These are phyloP conservation scores for Boechera retrofracta DNA, from an alignment of 345 rosid genomes.

Conservation along the genomic window DNA sequence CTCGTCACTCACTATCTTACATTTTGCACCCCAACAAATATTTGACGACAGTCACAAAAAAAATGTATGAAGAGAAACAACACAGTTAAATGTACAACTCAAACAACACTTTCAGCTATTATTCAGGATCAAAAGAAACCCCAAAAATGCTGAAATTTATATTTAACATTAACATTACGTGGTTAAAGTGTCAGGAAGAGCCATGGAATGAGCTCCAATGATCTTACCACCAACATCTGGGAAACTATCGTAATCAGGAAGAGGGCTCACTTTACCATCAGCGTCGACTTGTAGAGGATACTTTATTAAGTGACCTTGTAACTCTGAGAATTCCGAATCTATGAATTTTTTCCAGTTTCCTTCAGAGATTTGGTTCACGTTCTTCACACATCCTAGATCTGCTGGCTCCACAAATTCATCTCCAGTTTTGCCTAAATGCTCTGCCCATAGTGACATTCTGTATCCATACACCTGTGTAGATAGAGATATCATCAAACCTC, in stretches of 20 bases:
- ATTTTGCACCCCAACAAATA: conserved; percentile 17
- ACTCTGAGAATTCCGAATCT: conserved; percentile 31
- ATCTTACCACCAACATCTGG: conserved; percentile 93
- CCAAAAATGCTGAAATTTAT: conserved; percentile 23
- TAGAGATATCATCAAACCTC: background rate
- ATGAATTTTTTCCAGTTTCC: conserved; percentile 72
- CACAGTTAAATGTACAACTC: conserved; percentile 44
- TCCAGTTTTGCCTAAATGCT: conserved; percentile 72
- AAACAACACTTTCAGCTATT: conserved; percentile 32
- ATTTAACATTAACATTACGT: conserved; percentile 49
- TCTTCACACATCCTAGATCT: conserved; percentile 63
- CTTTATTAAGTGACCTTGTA: conserved; percentile 87
- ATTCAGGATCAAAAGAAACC: conserved; percentile 33
- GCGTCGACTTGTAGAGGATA: conserved; percentile 69
- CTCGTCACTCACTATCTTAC: background rate
- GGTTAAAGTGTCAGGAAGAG: conserved; percentile 73
- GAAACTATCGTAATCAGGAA: conserved; percentile 67
- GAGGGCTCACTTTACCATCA: conserved; percentile 64
- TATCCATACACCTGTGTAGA: conserved; percentile 74
- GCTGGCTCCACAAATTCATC: conserved; percentile 56
- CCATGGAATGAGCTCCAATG: conserved; percentile 59
- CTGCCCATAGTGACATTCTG: conserved; percentile 94
- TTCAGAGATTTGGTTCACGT: conserved; percentile 61
- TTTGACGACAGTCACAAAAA: conserved; percentile 33
- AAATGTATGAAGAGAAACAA: conserved; percentile 29